Base-by-base conservation (phyloP, 2,329 filamentous ascomycete genomes). In the Eutypa lata region DNA sequence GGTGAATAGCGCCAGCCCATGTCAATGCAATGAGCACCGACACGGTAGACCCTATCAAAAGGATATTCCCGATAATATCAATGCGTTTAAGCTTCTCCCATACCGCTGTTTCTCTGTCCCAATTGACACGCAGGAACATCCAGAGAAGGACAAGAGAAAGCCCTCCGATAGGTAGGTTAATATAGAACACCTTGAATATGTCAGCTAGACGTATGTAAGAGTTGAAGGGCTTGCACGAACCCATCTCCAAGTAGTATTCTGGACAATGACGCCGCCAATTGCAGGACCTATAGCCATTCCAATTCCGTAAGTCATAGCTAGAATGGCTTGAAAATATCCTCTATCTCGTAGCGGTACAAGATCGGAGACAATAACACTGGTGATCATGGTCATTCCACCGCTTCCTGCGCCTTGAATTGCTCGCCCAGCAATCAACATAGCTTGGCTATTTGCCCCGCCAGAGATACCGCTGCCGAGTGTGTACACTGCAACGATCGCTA, bases 331-430 rank as follows among this genome's bases (percentile, higher is more conserved):
- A 13, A 71, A 79, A 7, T 70, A 69, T 2, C 73, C 72, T 49
- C 78, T 64, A 51, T 78, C 65, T 7, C 72, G 64, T n/a, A 82
- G 60, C 0, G 78, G 75, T 0, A 80, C 71, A 2, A 81, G 63
- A 49, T 82, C 78, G 40, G 68, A 75, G 24, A 78, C 65, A 21
- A 82, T 73, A 44, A 80, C 67, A 44, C 79, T 73, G 7, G 71
- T 66, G 1, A 80, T 65, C 40, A 76, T 61, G 43, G 67, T 68
- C 46, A 61, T 58, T n/a, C 55, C 55, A 50, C 57, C 55, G n/a
- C 52, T 52, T 7, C 59, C 59, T 2, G 49, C 78, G 1, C 79
- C 79, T 53, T 82, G 77, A 3, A 81, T 42, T 7, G 19, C 56
- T 11, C 57, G 45, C 6, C 63, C 65, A 16, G 68, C 68, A 14